phyloP scores from a whole-genome alignment of 805 yeast species.

The Candida palmyrensis region DNA sequence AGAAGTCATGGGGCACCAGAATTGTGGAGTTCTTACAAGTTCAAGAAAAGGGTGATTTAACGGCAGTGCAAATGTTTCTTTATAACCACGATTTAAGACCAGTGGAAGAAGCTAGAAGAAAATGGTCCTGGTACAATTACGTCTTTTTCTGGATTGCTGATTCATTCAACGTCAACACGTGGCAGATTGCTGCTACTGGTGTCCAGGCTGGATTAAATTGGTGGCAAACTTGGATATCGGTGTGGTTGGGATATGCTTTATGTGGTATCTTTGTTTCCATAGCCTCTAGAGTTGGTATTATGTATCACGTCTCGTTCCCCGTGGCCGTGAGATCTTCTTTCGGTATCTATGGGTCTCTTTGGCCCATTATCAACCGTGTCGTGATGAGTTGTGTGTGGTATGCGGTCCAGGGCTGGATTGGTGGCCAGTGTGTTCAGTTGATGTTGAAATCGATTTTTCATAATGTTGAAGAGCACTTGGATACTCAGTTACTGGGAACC shows the following conservation, averaged over 20 bases:
- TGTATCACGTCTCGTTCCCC: constrained; percentile 82
- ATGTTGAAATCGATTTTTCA: constrained; percentile 71
- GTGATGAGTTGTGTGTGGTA: constrained; percentile 88
- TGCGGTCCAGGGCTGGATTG: constrained; percentile 80
- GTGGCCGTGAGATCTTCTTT: constrained; percentile 76
- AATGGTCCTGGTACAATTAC: constrained; percentile 84
- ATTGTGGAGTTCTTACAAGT: constrained; percentile 17
- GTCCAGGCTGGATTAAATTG: constrained; percentile 70
- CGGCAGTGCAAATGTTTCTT: constrained; percentile 59
- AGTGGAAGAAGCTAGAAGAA: constrained; percentile 65
- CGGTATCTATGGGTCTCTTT: constrained; percentile 80
- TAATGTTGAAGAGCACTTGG: constrained; percentile 47
- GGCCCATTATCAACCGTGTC: constrained; percentile 87
- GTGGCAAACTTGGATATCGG: constrained; percentile 91
- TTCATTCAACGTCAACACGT: constrained; percentile 83
- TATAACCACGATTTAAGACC: constrained; percentile 76
- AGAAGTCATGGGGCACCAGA: constrained; percentile 4
- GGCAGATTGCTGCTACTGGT: constrained; percentile 90
- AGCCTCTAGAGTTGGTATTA: constrained; percentile 76
- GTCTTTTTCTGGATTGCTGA: constrained; percentile 86
- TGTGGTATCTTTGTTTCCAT: constrained; percentile 65
- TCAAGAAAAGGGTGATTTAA: constrained; percentile 36
- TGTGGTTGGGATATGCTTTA: constrained; percentile 76
- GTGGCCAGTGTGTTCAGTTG: constrained; percentile 74
- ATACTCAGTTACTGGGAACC: constrained; percentile 61